These are phyloP conservation scores for Coffea canephora DNA, from an alignment of 257 asterid species.

Conservation along the genomic window DNA sequence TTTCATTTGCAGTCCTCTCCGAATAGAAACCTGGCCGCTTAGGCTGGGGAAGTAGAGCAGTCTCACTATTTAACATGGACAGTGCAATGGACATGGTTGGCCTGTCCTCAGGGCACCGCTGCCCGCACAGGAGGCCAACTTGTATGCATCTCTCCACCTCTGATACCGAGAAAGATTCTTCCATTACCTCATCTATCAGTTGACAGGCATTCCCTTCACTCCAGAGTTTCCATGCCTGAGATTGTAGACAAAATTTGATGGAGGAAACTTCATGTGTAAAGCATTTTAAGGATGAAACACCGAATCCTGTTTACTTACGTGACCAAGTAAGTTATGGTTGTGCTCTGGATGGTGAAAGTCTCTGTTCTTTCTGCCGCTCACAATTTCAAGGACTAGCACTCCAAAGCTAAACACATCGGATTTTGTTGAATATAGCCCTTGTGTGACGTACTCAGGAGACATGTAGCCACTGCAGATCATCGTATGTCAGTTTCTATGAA, in stretches of 20 bases:
- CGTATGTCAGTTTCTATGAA: not conserved
- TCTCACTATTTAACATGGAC: conserved; percentile 36
- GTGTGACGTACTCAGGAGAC: conserved; percentile 42
- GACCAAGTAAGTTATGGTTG: conserved; percentile 35
- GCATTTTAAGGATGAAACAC: no score
- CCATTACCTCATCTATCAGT: conserved; percentile 25
- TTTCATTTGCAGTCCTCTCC: conserved; percentile 19
- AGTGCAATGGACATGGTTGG: conserved; percentile 46
- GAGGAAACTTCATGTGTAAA: not conserved
- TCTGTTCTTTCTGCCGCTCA: conserved; percentile 37
- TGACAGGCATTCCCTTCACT: conserved; percentile 35
- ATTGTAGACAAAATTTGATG: not conserved
- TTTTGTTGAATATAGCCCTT: conserved; percentile 37
- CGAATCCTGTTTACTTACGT: conserved; percentile 18
- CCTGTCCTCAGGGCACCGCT: conserved; percentile 39
- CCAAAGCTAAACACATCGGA: conserved; percentile 52
- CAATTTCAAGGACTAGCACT: conserved; percentile 34
- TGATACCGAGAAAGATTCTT: not conserved
- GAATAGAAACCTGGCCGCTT: conserved; percentile 45
- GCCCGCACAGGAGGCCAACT: conserved; percentile 44
- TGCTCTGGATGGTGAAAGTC: conserved; percentile 19
- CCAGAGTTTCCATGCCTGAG: conserved; percentile 38
- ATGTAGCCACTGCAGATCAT: conserved; percentile 35
- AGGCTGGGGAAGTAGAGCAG: conserved; percentile 32
- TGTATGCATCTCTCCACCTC: conserved; percentile 31